phyloP scores from a whole-genome alignment of 2,329 filamentous ascomycete species.

The Aspergillus candidus region DNA sequence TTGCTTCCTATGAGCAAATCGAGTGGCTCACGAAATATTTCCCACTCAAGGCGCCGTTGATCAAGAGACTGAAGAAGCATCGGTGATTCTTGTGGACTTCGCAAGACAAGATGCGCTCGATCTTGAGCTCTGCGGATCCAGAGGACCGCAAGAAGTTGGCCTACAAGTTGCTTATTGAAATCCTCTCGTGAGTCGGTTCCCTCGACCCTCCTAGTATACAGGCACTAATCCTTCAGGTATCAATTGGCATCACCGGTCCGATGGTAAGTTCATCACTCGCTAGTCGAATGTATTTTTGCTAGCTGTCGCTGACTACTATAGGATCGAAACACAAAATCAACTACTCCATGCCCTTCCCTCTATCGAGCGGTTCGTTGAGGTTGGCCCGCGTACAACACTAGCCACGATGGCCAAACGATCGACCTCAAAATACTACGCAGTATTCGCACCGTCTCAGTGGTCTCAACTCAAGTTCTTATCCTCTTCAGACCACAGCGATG shows the following conservation, averaged over 20 bases:
- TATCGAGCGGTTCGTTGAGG: slow-evolving; percentile 33
- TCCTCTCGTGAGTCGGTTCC: slow-evolving; percentile 21
- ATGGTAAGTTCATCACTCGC: slow-evolving; percentile 10
- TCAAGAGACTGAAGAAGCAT: no score
- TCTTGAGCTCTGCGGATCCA: neutral
- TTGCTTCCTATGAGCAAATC: no score
- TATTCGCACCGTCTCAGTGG: slow-evolving; percentile 15
- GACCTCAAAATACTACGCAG: slow-evolving; percentile 17
- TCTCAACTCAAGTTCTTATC: slow-evolving; percentile 21
- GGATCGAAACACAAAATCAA: slow-evolving; percentile 38
- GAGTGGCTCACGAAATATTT: no score
- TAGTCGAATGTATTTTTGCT: neutral
- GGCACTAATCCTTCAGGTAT: slow-evolving; percentile 14
- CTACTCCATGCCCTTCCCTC: slow-evolving; percentile 20
- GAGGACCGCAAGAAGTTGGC: slow-evolving; percentile 10
- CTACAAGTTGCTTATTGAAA: slow-evolving; percentile 21
- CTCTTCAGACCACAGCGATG: slow-evolving; percentile 11
- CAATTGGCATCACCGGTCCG: slow-evolving; percentile 24
- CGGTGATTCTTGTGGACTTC: neutral
- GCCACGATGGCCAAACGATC: slow-evolving; percentile 36
- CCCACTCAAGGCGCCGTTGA: no score
- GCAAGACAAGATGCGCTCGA: neutral
- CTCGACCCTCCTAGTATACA: neutral
- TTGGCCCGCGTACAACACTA: slow-evolving; percentile 34
- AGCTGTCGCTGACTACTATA: slow-evolving; percentile 1